Evolutionary conservation across 306 rosid species (phyloP), one percentile per base, ranked within the genome.

Genomic region (Cotoneaster glaucophyllus): DNA sequence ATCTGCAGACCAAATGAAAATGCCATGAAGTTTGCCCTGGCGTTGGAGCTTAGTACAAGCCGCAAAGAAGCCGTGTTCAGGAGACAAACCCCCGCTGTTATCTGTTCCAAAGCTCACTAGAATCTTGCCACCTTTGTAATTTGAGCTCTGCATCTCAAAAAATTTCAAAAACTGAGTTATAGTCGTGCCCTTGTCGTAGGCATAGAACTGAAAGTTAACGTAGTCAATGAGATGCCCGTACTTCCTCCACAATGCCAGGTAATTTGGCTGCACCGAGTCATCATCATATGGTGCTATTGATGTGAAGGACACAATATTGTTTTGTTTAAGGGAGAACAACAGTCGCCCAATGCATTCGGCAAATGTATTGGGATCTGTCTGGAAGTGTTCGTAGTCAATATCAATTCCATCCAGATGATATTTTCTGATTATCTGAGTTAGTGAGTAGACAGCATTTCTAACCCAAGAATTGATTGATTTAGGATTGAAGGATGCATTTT

Each of bases 251-350:
- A 70, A 28, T 54, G 86, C 78, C 83, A 78, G 37, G 78, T 78
- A 78, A 74, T 78, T 62, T 6, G 80, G 53, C 12, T 78, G 80
- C 45, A 82, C 71, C 1, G 66, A 9, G 6, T 57, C 62, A 37
- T 74, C 62, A 1, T 82, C 83, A 18, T 31, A 82, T 17, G 83
- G 86, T 64, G 78, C 86, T 70, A 75, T 78, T 11, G 86, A 82
- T 22, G 71, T 58, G 74, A 82, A 82, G 1, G 67, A 69, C 53
- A 78, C 77, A 45, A 75, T 56, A 21, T 32, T 74, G 4, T 59
- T 74, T 28, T 64, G 70, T 28, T 82, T 78, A 3, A 78, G 74
- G 71, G 17, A 62, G 48, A 70, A 69, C 26, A 78, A 63, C 9
- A 74, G 75, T 44, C 44, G 45, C 34, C 86, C 80, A 54, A 78